Base-by-base conservation (phyloP, 169 alveolate species). In the Ichthyophthirius multifiliis region DNA sequence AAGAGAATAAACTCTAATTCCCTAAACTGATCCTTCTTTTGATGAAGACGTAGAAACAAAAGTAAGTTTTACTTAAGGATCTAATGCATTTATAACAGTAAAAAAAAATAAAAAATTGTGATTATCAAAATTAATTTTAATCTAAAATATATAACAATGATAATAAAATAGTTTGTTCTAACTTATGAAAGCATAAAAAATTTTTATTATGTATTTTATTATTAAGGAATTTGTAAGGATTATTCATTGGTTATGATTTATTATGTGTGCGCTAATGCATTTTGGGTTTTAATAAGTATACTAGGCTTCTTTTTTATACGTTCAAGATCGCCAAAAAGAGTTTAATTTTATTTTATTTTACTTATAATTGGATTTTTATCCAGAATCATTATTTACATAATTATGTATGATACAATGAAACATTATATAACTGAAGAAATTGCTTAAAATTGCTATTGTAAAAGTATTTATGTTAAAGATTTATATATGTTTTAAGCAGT, bases 361-460 rank as follows among this genome's bases (percentile, higher is more conserved):
- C 71, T 55, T 1, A 55, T 55, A 10, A 23, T 55, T 23, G 18
- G 43, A 0, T 55, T 55, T 20, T 27, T 55, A 27, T 55, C 71
- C 18, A 55, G 71, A 55, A 55, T 55, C 16, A 23, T 27, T 10
- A 55, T 55, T 10, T 55, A 55, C 31, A 55, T 55, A 27, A 27
- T 55, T 12, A 55, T 55, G 71, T 55, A 55, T 55, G 71, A 55
- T 55, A 55, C 71, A 15, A 55, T 55, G 71, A 55, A 55, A 3
- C 71, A 55, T n/a, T 55, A 55, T 39, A 55, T 55, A 10, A 27
- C 71, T 15, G 71, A 55, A 10, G 16, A 34, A 27, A 55, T 39
- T 7, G 4, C 31, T 18, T 6, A 55, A 23, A 39, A 55, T 27
- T 55, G 71, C 43, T 55, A 55, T 10, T 55, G 71, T 18, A 55